Percentiles rank a stretch among this genome's conserved stretches.
Evolutionary conservation across 257 asterid genomes (phyloP).

Genomic region (Solanum microdontum): DNA sequence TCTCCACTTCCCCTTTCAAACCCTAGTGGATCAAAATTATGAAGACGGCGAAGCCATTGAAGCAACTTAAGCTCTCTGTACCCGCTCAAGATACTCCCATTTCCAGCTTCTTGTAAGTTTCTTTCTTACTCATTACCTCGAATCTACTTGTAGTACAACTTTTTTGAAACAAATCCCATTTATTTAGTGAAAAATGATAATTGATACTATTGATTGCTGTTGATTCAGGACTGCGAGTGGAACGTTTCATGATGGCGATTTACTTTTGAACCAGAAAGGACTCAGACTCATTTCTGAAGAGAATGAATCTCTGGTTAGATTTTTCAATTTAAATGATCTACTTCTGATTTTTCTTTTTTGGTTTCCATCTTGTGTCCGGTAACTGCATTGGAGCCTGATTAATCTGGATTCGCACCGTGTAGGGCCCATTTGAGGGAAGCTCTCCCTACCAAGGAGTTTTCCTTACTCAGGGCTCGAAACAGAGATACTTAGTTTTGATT

Average conservation of each 20-base stretch:
- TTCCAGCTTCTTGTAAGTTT: constrained; percentile 53
- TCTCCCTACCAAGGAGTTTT: neutral
- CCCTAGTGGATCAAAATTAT: constrained; percentile 15
- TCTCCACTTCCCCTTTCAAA: neutral
- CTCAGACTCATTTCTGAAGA: constrained; percentile 67
- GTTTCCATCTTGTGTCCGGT: neutral
- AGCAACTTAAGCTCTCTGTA: constrained; percentile 80
- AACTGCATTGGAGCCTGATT: neutral
- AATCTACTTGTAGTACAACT: neutral
- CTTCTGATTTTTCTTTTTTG: neutral
- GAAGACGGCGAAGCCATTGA: constrained; percentile 80
- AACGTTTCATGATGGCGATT: constrained; percentile 89
- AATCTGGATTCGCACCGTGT: neutral
- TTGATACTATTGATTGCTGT: neutral
- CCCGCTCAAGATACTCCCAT: constrained; percentile 76
- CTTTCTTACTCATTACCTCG: neutral
- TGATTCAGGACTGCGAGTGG: constrained; percentile 84
- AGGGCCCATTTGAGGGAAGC: neutral
- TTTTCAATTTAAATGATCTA: neutral
- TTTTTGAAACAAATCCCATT: neutral
- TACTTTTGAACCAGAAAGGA: constrained; percentile 72
- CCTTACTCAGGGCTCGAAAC: neutral
- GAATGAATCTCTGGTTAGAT: constrained; percentile 42
- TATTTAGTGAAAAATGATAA: neutral
- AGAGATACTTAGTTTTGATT: neutral